A percentile compares a stretch with the other conserved stretches of the same genome.
Conservation (phyloP, 116 monocot genomes). For the Posidonia oceanica region DNA sequence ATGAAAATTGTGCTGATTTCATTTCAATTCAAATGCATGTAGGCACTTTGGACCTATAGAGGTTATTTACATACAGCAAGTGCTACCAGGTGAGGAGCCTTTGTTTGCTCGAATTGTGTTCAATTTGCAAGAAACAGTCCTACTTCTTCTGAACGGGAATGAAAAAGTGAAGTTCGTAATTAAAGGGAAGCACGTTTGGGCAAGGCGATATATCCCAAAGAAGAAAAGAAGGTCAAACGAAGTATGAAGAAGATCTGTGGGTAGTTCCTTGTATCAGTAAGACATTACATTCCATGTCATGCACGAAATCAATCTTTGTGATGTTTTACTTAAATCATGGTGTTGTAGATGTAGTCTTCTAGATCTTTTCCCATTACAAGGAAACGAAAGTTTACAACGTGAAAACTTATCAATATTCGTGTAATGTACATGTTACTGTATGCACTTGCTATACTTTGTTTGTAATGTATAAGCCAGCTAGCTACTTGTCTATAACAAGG, state of each 20-base stretch:
- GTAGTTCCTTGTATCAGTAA: background rate
- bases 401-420: too few species aligned
- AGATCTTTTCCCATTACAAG: too few species aligned
- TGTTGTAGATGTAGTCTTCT: too few species aligned
- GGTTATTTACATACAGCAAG: conserved; percentile 14
- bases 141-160: conserved; percentile 12
- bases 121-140: conserved; percentile 1
- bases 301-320: too few species aligned
- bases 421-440: too few species aligned
- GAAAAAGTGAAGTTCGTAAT: conserved; percentile 29
- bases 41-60: conserved; percentile 25
- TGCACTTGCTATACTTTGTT: too few species aligned
- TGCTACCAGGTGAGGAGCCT: conserved; percentile 2
- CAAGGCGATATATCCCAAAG: conserved; percentile 23
- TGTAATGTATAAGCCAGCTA: too few species aligned
- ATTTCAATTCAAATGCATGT: background rate
- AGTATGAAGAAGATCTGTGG: too few species aligned
- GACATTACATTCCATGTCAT: background rate
- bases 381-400: too few species aligned
- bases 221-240: conserved; percentile 7
- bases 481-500: too few species aligned
- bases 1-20: too few species aligned
- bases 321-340: too few species aligned
- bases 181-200: conserved; percentile 36
- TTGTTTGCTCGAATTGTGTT: conserved; percentile 33